Conservation (phyloP, 176 grass and related monocot genomes). For the Triticum urartu region DNA sequence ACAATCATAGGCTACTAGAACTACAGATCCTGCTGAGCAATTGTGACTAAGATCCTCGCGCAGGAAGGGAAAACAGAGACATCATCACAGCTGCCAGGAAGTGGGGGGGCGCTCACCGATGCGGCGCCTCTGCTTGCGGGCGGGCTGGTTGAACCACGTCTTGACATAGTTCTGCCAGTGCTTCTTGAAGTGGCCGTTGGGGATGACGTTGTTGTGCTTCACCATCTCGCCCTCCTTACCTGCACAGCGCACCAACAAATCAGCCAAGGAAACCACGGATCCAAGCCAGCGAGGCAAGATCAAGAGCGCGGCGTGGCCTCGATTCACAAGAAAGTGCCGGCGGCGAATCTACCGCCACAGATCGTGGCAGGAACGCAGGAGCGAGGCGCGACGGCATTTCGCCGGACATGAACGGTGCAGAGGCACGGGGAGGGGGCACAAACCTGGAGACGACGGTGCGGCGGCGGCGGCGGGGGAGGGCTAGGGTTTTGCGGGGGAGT, state of each 20-base stretch:
- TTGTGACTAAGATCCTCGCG: not conserved
- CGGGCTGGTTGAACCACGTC: slow-evolving; percentile 89
- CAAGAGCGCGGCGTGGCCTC: too few relatives aligned
- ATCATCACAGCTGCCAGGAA: not conserved
- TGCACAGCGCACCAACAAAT: not conserved
- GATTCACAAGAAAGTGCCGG: too few relatives aligned
- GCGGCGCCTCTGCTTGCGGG: slow-evolving; percentile 70
- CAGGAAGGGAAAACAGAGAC: not conserved
- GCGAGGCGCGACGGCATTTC: too few relatives aligned
- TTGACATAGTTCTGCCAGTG: slow-evolving; percentile 77
- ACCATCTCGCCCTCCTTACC: slow-evolving; percentile 47
- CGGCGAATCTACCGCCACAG: too few relatives aligned
- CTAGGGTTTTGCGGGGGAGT: slow-evolving; percentile 1
- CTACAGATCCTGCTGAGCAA: not conserved
- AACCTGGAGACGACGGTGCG: not conserved
- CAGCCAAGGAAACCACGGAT: not conserved
- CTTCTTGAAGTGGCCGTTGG: slow-evolving; percentile 78
- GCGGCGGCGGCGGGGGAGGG: not conserved
- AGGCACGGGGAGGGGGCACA: too few relatives aligned
- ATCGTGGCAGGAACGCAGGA: too few relatives aligned
- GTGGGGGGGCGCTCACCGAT: slow-evolving; percentile 26
- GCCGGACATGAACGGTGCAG: accelerated
- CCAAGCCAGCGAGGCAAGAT: not conserved
- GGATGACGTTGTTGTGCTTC: slow-evolving; percentile 89
- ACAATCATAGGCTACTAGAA: not conserved